Conservation (phyloP, 805 yeast genomes). For the Kodamaea restingae region DNA sequence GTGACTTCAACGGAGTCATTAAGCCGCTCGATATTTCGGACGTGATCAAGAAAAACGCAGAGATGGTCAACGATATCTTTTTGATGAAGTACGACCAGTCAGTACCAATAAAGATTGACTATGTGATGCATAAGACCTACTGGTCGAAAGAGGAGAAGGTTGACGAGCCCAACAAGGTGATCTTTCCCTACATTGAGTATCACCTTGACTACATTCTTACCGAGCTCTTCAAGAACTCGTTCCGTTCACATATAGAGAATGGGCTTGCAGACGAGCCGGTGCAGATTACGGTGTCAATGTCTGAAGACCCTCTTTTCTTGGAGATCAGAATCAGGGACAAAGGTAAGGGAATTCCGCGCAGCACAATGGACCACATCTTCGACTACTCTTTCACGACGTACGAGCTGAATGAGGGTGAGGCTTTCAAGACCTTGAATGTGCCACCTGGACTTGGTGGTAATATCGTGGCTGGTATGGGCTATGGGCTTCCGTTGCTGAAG, state of each 20-base stretch:
- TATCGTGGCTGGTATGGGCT: slow-evolving; percentile 91
- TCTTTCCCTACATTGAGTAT: slow-evolving; percentile 78
- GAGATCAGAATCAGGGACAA: slow-evolving; percentile 78
- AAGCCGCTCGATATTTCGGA: slow-evolving; percentile 60
- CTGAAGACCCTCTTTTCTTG: slow-evolving; percentile 39
- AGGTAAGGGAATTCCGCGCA: slow-evolving; percentile 84
- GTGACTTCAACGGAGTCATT: slow-evolving; percentile 54
- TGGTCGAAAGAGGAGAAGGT: slow-evolving; percentile 19
- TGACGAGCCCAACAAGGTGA: slow-evolving; percentile 32
- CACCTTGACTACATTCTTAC: slow-evolving; percentile 85
- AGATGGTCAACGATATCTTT: slow-evolving; percentile 78
- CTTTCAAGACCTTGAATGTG: slow-evolving; percentile 57
- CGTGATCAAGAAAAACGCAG: slow-evolving; percentile 60
- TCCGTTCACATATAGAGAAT: slow-evolving; percentile 82
- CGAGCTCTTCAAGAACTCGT: slow-evolving; percentile 82
- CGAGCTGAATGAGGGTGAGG: slow-evolving; percentile 53
- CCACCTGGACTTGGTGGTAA: slow-evolving; percentile 71
- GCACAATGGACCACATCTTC: slow-evolving; percentile 62
- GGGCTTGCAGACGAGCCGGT: slow-evolving; percentile 34
- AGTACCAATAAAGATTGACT: slow-evolving; percentile 56
- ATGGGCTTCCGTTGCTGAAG: slow-evolving; percentile 81
- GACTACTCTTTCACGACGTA: slow-evolving; percentile 86
- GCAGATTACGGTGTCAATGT: slow-evolving; percentile 34
- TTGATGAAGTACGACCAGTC: slow-evolving; percentile 76
- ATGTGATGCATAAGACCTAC: slow-evolving; percentile 17